A percentile compares a stretch with the other conserved stretches of the same genome.
These are phyloP conservation scores for Blastomyces parvus DNA, from an alignment of 2,329 filamentous ascomycete genomes.

Conservation along the genomic window DNA sequence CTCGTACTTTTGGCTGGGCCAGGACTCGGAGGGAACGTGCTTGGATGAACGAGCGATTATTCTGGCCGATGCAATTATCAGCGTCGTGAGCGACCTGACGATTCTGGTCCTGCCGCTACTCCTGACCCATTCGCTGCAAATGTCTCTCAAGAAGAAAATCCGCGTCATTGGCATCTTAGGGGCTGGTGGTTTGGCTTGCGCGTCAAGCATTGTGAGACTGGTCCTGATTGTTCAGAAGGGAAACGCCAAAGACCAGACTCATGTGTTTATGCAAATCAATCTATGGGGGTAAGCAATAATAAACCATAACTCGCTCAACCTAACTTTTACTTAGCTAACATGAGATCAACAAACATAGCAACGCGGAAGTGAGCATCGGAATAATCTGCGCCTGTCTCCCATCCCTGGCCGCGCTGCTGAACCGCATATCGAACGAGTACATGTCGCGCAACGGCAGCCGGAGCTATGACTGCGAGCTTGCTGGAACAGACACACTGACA, in stretches of 20 bases:
- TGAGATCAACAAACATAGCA: constrained; percentile 24
- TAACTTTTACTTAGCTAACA: constrained; percentile 21
- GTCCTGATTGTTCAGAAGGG: constrained; percentile 20
- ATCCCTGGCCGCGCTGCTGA: constrained; percentile 28
- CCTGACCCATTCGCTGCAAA: constrained; percentile 36
- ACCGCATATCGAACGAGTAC: constrained; percentile 26
- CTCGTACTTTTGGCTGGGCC: constrained; percentile 32
- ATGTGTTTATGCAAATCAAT: constrained; percentile 25
- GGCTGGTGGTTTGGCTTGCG: constrained; percentile 33
- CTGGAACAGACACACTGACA: constrained; percentile 3
- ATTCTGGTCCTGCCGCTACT: constrained; percentile 44
- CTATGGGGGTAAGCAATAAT: constrained; percentile 25
- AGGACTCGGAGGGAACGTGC: constrained; percentile 18
- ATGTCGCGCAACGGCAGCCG: constrained; percentile 16
- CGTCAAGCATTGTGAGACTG: constrained; percentile 23
- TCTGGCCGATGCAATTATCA: constrained; percentile 47
- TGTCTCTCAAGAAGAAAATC: constrained; percentile 39
- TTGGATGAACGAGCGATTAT: constrained; percentile 34
- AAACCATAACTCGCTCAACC: constrained; percentile 21
- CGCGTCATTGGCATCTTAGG: constrained; percentile 42
- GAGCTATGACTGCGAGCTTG: constrained; percentile 6
- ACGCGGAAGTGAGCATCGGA: constrained; percentile 33
- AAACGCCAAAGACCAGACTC: constrained; percentile 20
- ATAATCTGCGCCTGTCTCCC: constrained; percentile 36
- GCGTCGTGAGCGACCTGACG: constrained; percentile 49